Evolutionary conservation across 768 basidiomycete genomes (phyloP), one percentile per base, ranked within the genome.

Genomic region (Amanita exitialis): DNA sequence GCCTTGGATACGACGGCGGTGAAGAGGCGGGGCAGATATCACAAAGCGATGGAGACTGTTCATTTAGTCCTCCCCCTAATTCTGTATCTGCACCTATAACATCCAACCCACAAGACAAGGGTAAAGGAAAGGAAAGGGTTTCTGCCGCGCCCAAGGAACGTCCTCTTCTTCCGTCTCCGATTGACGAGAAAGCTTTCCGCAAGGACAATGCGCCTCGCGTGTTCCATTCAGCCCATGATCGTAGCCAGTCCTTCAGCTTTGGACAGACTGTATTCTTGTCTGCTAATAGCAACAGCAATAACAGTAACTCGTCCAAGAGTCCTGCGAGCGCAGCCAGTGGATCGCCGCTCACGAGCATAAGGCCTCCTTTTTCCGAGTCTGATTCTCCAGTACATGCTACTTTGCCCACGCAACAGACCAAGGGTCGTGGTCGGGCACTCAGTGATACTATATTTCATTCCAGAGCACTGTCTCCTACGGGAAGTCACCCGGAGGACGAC

Each of bases 211-310:
- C 66, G 2, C 66, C 70, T 6, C 64, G 64, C 16, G 55, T 73
- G 1, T 63, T 67, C 15, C 51, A 64, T 4, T 60, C 65, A 0
- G 61, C 71, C 7, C 75, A 77, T 46, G 79, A 82, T 49, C 78
- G 80, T 28, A 81, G 79, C 55, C 74, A 81, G n/a, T 83, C 82
- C 1, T 83, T 82, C 63, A 82, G 79, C 59, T 75, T 80, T 48
- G 82, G 80, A 2, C 79, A 82, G 58, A 76, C 79, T 1, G 66
- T 80, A 10, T 83, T 83, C 62, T 78, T 73, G 55, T 79, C 82
- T 3, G 66, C 77, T 56, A 64, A 44, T 6, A 28, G 13, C 18
- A 45, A 38, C 18, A 25, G 9, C 6, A 51, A 51, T 21, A 35
- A 25, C 6, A 47, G 20, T 18, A 44, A 34, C 9, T 34, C 38